These are phyloP conservation scores for Aspergillus sp. DNA, from an alignment of 2,329 filamentous ascomycete species.

Conservation along the genomic window DNA sequence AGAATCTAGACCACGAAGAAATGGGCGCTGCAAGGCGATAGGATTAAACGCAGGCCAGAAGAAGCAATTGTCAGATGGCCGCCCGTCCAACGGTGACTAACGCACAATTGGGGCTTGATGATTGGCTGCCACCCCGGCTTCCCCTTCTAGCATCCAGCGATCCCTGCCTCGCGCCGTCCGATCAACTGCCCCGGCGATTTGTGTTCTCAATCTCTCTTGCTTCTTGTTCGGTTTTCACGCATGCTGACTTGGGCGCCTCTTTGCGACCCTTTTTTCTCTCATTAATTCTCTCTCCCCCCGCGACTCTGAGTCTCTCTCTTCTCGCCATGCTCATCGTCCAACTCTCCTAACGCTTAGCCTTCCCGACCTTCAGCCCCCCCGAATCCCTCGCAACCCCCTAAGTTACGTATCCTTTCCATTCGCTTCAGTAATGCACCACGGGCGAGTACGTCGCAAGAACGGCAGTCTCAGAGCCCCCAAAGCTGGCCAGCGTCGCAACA, in stretches of 20 bases:
- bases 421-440: constrained; percentile 22
- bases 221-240: not conserved
- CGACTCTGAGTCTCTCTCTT: not conserved
- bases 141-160: not conserved
- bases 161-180: not conserved
- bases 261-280: not conserved
- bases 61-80: not conserved
- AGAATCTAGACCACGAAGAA: not conserved
- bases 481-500: constrained; percentile 29
- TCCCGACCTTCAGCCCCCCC: not conserved
- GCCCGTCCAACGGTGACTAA: constrained; percentile 1
- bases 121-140: constrained; percentile 1
- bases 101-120: not conserved
- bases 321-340: not conserved
- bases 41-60: not conserved
- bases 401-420: constrained; percentile 19
- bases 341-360: constrained; percentile 3
- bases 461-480: constrained; percentile 32
- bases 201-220: not conserved
- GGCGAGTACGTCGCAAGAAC: constrained; percentile 31
- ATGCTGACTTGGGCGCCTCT: not conserved
- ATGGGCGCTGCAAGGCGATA: not conserved
- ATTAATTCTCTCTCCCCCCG: not conserved
- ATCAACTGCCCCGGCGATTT: not conserved
- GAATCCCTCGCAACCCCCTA: constrained; percentile 1